Base-by-base conservation (phyloP, 2,329 filamentous ascomycete species). In the Colletotrichum lindemuthianum region DNA sequence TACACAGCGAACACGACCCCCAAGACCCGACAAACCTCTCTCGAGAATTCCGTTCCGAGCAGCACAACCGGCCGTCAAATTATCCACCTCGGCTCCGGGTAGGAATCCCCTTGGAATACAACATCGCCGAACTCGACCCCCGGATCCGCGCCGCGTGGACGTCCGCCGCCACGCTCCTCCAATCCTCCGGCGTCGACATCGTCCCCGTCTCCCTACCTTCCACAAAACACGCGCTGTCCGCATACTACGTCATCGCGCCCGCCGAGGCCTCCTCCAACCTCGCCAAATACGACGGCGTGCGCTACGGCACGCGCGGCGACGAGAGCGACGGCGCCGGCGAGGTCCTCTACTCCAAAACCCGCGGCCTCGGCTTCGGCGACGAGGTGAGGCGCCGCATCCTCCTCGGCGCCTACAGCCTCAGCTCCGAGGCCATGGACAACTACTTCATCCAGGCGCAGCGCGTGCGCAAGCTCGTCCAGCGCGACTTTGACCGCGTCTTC, bases 181-280 rank as follows among this genome's bases (percentile, higher is more conserved):
- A 87, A 69, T 69, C 78, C 0, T 78, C 84, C n/a, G 93, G 93
- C 10, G 90, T 92, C 64, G 86, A 82, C 0, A 81, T 98, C 11
- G 86, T 92, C 10, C 86, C 91, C 2, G 86, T 98, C 13, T 92
- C 90, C 2, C 83, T 99, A 5, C 94, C 95, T 0, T 88, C 90
- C 1, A 99, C 95, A 1, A 90, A 88, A 67, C 89, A 92, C 69
- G 95, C 96, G 0, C 86, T 99, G 1, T 92, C 93, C 16, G 92
- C 96, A 39, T 99, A 99, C 81, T 99, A 99, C 76, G 87, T 99
- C 60, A 88, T 99, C 60, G 96, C 96, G 1, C 93, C 96, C 0
- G 95, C 96, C 13, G 96, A 99, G 78, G 96, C 96, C 4, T 93
- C 93, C 1, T 98, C 95, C 13, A 99, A 99, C 72, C 86, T 99